Base-by-base conservation (phyloP, 192 early-diverging fungal genomes). In the Jimgerdemannia flammicorona region DNA sequence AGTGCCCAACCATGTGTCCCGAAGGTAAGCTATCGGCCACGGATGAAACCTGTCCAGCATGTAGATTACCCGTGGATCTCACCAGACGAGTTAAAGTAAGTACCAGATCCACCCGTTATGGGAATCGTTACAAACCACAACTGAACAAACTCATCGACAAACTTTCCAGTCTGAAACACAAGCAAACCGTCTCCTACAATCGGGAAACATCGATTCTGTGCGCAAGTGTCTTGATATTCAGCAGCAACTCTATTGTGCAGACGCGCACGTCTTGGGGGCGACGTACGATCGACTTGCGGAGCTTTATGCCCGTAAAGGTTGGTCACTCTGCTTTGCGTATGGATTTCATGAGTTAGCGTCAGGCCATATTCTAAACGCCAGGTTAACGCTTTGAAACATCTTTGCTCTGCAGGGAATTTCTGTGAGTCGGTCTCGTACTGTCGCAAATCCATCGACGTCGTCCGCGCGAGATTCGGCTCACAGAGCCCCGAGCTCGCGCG, bases 401-500 rank as follows among this genome's bases (percentile, higher is more conserved):
- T n/a, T 54, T 59, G 49, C 19, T 43, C 66, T 41, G 11, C 71
- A 3, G 68, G 72, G 1, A 43, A 64, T 14, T 68, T 69, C 8
- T n/a, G 20, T 3, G 4, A 40, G 39, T 66, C 77, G 18, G 59
- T 49, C 39, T 64, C 72, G 29, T 78, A 74, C 40, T 64, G 40
- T 43, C 43, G 70, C 29, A 49, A 69, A 70, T 78, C 77, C 3
- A 29, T 74, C 40, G 54, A 69, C 3, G 69, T 78, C 6, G 40
- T 41, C 10, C 59, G 66, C 40, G 40, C n/a, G 39, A 70, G 43
- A 40, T 78, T 64, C 54, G 77, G 77, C 39, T n/a, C 6, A 4
- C 19, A 18, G 11, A 78, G 77, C 20, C 14, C 70, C 10, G 77
- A 78, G 63, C 11, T 63, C 4, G 67, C 77, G n/a, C 68, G 73